Evolutionary conservation across 2,329 filamentous ascomycete species (phyloP), one percentile per base, ranked within the genome.

Genomic region (Apiospora marii): DNA sequence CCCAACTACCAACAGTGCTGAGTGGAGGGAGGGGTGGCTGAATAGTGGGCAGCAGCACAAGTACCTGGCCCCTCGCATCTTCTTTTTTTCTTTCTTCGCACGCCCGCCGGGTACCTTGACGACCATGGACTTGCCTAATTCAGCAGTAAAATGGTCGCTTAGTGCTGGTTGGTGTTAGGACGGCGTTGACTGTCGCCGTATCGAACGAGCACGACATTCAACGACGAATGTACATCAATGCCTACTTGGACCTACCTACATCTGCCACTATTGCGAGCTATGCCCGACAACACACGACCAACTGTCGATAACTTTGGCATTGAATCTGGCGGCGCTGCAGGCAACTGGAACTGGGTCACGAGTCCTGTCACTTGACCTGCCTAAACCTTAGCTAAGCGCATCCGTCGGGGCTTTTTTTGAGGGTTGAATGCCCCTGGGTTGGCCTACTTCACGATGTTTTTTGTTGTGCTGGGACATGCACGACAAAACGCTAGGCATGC

Each of bases 381-480:
- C 3, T 22, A n/a, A 64, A 27, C 53, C 53, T 61, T 49, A 49
- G 46, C 46, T n/a, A n/a, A 49, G 46, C 6, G 53, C 53, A 37
- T 14, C 10, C 19, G 10, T 13, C 10, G 19, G 49, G 49, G 46
- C 46, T n/a, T 27, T 51, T 51, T 22, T 24, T 64, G 58, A 64
- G 34, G 58, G n/a, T 64, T 41, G 58, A 41, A 24, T 64, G 34
- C 34, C 58, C 58, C 41, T n/a, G 58, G 34, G 19, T 64, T 64
- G 41, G 30, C 58, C 58, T 41, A 64, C n/a, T 64, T 64, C 58
- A 64, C 34, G 58, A 64, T 64, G 58, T 41, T 64, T 64, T 64
- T 34, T 64, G 58, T 61, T 61, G 53, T 61, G 27, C 53, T 61
- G 58, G n/a, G 58, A 64, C 58, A 37, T 41, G 58, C 53, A 49